Percentiles rank a stretch among this genome's conserved stretches.
phyloP scores from a whole-genome alignment of 345 rosid genomes.

The Adansonia digitata region DNA sequence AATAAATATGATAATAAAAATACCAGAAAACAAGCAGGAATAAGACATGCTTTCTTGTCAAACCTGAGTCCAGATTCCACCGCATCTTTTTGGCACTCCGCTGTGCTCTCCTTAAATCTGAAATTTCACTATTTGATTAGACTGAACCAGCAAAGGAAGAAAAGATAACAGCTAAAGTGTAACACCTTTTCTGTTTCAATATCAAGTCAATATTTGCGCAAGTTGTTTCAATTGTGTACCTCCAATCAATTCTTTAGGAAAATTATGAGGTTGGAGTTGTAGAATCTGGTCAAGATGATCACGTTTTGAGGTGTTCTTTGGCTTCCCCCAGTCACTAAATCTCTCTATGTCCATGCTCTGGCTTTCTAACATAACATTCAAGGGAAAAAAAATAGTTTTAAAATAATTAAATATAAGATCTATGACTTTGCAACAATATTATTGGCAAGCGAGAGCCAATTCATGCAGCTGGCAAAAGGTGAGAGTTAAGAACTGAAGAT shows the following conservation, averaged over 20 bases:
- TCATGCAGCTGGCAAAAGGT: not conserved
- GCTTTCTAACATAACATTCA: constrained; percentile 23
- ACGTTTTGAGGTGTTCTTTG: constrained; percentile 23
- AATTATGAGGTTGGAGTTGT: constrained; percentile 32
- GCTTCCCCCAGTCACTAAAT: constrained; percentile 42
- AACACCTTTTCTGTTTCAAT: not conserved
- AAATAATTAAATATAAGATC: not conserved
- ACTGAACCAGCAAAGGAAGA: not conserved
- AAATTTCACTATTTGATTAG: not conserved
- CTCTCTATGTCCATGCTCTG: constrained; percentile 45
- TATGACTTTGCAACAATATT: not conserved
- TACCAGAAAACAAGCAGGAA: not conserved
- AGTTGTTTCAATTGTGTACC: constrained; percentile 25
- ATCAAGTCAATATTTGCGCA: not conserved
- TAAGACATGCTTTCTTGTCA: not conserved
- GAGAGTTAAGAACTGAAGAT: not conserved
- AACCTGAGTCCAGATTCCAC: constrained; percentile 4
- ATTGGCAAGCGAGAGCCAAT: not conserved
- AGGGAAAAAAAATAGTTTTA: not conserved
- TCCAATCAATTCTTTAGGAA: constrained; percentile 49
- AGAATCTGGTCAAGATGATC: constrained; percentile 39
- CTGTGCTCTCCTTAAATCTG: not conserved
- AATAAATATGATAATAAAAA: not conserved
- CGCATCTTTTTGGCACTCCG: constrained; percentile 2
- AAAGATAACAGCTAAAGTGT: not conserved